phyloP scores from a whole-genome alignment of 192 early-diverging fungal species.

The Umbelopsis ramanniana region DNA sequence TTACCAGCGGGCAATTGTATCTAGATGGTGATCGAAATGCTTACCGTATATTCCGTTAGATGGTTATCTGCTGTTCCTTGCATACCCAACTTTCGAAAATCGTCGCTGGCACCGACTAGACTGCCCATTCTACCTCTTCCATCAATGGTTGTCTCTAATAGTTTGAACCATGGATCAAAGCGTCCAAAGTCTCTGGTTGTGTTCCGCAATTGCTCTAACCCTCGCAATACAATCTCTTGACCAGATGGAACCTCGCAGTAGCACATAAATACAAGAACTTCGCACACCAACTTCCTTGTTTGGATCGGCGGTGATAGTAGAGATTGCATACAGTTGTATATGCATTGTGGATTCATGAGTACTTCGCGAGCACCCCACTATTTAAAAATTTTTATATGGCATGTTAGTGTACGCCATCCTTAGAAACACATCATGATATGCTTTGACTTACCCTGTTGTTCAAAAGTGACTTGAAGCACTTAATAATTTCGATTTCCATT shows the following conservation, averaged over 20 bases:
- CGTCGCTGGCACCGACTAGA: conserved; percentile 75
- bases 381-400: neutral
- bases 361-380: conserved; percentile 82
- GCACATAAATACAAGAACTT: conserved; percentile 78
- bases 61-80: conserved; percentile 66
- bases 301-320: conserved; percentile 75
- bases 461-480: conserved; percentile 77
- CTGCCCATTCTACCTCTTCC: conserved; percentile 81
- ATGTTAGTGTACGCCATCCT: neutral
- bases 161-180: conserved; percentile 81
- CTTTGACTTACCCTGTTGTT: conserved; percentile 55
- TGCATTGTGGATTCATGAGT: conserved; percentile 70
- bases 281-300: conserved; percentile 74
- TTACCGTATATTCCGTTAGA: conserved; percentile 72
- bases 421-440: too few species aligned
- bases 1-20: neutral
- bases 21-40: neutral
- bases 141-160: conserved; percentile 77
- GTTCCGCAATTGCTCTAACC: conserved; percentile 77
- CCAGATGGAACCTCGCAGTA: conserved; percentile 79
- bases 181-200: conserved; percentile 62
- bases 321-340: conserved; percentile 72
- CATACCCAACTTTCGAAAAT: conserved; percentile 66
- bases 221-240: conserved; percentile 73
- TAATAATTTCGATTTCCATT: conserved; percentile 82